Base-by-base conservation (phyloP, 129 eudicot species). In the Helianthus tuberosus region DNA sequence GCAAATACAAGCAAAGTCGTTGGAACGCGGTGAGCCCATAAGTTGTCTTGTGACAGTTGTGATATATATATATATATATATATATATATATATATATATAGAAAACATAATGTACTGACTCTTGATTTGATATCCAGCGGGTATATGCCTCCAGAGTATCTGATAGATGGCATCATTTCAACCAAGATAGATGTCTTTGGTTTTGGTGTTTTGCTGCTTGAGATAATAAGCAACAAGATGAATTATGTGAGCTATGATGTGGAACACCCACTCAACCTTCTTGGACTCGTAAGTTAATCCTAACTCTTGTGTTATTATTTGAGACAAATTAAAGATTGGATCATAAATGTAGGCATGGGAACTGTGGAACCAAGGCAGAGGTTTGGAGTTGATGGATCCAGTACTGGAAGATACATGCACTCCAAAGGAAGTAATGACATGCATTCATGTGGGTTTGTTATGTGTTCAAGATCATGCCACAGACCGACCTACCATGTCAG, bases 71-170 rank as follows among this genome's bases (percentile, higher is more conserved):
- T 0, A 20, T 20, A 20, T 20, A 20, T 25, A 25, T 25, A 25
- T 25, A 25, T 25, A 25, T 25, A 25, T 25, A 25, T 25, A 25
- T 25, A 29, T 1, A 29, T 1, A 29, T 6, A 23, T 0, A 43
- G 0, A 43, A 43, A 2, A 43, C 2, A 2, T 5, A 44, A 27
- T 17, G 35, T 5, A 61, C 68, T 63, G 50, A 70, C 65, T 54
- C 6, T 20, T 77, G 6, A 4, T 71, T 61, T 43, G 60, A 23
- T 29, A 13, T 69, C 25, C 83, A 84, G 89, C 41, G 89, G 88
- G 69, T 84, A 84, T 64, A 84, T 84, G 85, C 55, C 88, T 11
- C 88, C 85, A 38, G 88, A 84, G 54, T 84, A 84, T 69, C 78
- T 82, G 54, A 68, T 81, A 23, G 65, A 77, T 6, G 89, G 86